Percentiles rank a stretch among this genome's conserved stretches.
phyloP scores from a whole-genome alignment of 2,329 filamentous ascomycete species.

The Botrytis sinoallii region DNA sequence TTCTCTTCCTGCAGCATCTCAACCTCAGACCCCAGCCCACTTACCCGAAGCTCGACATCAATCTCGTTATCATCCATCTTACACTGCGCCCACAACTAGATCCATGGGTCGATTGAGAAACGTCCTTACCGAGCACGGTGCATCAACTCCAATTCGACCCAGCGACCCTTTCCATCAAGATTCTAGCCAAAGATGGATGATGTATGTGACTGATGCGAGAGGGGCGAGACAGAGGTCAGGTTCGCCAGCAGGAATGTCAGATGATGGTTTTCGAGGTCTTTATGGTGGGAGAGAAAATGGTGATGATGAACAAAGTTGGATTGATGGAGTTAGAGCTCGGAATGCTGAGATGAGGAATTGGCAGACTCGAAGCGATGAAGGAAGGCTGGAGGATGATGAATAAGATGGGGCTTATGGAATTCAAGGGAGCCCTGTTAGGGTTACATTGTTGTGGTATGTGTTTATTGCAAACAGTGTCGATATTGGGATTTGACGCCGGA shows the following conservation, averaged over 20 bases:
- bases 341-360: slow-evolving; percentile 26
- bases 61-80: slow-evolving; percentile 44
- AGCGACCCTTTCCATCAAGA: slow-evolving; percentile 3
- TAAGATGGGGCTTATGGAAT: slow-evolving; percentile 22
- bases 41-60: slow-evolving; percentile 49
- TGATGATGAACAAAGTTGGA: slow-evolving; percentile 41
- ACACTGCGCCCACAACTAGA: slow-evolving; percentile 43
- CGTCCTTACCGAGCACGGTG: not conserved
- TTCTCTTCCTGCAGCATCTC: slow-evolving; percentile 42
- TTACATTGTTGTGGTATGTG: not conserved
- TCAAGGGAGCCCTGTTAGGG: not conserved
- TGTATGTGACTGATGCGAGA: not conserved
- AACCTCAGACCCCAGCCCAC: slow-evolving; percentile 51
- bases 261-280: slow-evolving; percentile 46
- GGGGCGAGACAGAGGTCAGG: slow-evolving; percentile 17
- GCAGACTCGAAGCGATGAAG: slow-evolving; percentile 22
- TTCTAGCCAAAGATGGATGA: not conserved
- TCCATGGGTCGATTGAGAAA: slow-evolving; percentile 17
- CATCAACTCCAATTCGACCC: not conserved
- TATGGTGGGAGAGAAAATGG: slow-evolving; percentile 50
- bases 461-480: not conserved
- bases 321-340: slow-evolving; percentile 39
- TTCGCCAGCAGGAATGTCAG: slow-evolving; percentile 42
- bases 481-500: not conserved
- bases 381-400: slow-evolving; percentile 33